phyloP scores from a whole-genome alignment of 805 yeast genomes.

The Dipodascus geniculatus region DNA sequence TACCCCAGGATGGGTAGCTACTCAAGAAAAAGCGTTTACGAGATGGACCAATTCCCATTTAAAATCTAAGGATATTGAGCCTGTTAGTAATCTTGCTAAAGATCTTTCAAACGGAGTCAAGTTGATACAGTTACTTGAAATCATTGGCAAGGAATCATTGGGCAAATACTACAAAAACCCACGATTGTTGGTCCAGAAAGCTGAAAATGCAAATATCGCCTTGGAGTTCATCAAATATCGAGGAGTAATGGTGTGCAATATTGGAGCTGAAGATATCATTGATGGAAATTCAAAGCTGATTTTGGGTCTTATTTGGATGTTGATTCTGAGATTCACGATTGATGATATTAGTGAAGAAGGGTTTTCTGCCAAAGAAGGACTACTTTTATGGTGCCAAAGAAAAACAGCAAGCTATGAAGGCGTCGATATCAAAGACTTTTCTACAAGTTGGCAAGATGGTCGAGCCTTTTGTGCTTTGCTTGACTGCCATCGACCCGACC shows the following conservation, averaged over 20 bases:
- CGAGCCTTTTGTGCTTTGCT: conserved; percentile 37
- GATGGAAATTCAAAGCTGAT: conserved; percentile 92
- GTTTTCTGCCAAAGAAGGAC: conserved; percentile 30
- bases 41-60: conserved; percentile 29
- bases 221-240: conserved; percentile 26
- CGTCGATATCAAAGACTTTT: conserved; percentile 37
- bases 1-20: conserved; percentile 30
- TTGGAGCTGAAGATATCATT: conserved; percentile 70
- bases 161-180: conserved; percentile 25
- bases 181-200: conserved; percentile 26
- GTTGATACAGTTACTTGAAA: conserved; percentile 27
- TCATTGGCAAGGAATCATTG: conserved; percentile 25
- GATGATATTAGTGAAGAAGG: conserved; percentile 30
- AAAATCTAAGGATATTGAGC: conserved; percentile 17
- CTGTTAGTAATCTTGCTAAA: conserved; percentile 17
- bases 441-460: conserved; percentile 43
- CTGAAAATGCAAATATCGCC: conserved; percentile 28
- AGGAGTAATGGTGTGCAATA: conserved; percentile 26
- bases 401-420: conserved; percentile 28
- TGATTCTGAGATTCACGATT: conserved; percentile 28
- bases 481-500: conserved; percentile 31
- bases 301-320: conserved; percentile 75
- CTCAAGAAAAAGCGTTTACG: conserved; percentile 29
- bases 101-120: conserved; percentile 27
- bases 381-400: conserved; percentile 44